Evolutionary conservation across 192 early-diverging fungal genomes (phyloP), one percentile per base, ranked within the genome.

Genomic region (Diversispora epigaea): DNA sequence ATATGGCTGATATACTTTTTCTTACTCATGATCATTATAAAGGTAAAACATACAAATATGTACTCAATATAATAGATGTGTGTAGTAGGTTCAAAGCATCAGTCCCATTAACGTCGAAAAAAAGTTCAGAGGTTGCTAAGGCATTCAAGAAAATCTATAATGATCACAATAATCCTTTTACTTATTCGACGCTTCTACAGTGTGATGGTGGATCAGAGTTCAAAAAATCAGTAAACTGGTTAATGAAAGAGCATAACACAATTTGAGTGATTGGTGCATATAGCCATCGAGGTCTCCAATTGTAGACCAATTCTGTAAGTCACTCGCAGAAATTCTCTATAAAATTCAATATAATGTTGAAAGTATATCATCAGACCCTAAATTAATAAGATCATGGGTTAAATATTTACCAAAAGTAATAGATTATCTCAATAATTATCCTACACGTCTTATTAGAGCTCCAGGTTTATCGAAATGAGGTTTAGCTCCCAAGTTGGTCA

Each of bases 361-460:
- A 66, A 46, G n/a, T 44, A 40, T 66, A 66, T 15, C 64, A 14
- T 4, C 0, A 41, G 15, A 66, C 21, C 15, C 43, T 43, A 66
- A 45, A 45, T 66, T 45, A 66, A 66, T 44, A 66, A 66, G 64
- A 43, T 12, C 43, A 17, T 66, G 43, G 9, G 64, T 43, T 10
- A 66, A 66, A 4, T 9, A 66, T 43, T 66, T 66, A 17, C 12
- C 64, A 43, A 17, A 66, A 66, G 64, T 66, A 15, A 10, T 66
- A 7, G 40, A 44, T 44, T 66, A 66, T 44, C 8, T 66, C 3
- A 66, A 66, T 66, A 66, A 66, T 66, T 66, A 66, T 66, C 15
- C 41, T 14, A 66, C 64, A 0, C 43, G 41, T 44, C 43, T 66
- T 4, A 66, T 66, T 44, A 12, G 32, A 45, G 64, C 41, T 44